A percentile compares a stretch with the other conserved stretches of the same genome.
phyloP scores from a whole-genome alignment of 331 rosid genomes.

The Quercus phellos region DNA sequence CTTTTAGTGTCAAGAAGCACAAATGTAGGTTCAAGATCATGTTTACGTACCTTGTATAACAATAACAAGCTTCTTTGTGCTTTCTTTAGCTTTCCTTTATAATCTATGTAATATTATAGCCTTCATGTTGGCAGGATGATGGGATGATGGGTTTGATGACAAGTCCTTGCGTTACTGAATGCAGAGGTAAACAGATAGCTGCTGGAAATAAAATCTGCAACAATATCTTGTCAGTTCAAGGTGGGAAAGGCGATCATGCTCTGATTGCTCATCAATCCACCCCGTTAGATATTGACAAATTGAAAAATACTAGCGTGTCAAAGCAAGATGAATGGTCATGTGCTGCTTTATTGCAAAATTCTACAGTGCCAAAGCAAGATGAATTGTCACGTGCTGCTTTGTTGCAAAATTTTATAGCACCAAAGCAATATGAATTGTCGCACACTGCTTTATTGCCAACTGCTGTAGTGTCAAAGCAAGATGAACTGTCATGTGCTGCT shows the following conservation, averaged over 20 bases:
- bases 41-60: background rate
- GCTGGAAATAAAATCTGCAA: constrained; percentile 20
- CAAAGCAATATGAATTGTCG: constrained; percentile 41
- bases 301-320: constrained; percentile 33
- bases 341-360: constrained; percentile 36
- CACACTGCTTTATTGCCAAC: constrained; percentile 38
- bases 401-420: constrained; percentile 20
- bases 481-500: constrained; percentile 50
- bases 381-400: constrained; percentile 53
- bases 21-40: too few relatives aligned
- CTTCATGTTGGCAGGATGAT: constrained; percentile 39
- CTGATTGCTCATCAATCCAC: constrained; percentile 28
- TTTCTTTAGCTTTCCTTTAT: constrained; percentile 14
- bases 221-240: constrained; percentile 30
- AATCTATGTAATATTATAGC: constrained; percentile 15
- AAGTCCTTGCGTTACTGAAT: constrained; percentile 24
- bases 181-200: constrained; percentile 23
- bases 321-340: constrained; percentile 39
- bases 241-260: constrained; percentile 17
- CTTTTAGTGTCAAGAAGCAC: too few relatives aligned
- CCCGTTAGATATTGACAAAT: constrained; percentile 27
- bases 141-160: constrained; percentile 27
- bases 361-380: constrained; percentile 40
- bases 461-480: constrained; percentile 38
- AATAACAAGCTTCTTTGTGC: background rate